Evolutionary conservation across 257 asterid species (phyloP), one percentile per base, ranked within the genome.

Genomic region (Nicotiana sylvestris): DNA sequence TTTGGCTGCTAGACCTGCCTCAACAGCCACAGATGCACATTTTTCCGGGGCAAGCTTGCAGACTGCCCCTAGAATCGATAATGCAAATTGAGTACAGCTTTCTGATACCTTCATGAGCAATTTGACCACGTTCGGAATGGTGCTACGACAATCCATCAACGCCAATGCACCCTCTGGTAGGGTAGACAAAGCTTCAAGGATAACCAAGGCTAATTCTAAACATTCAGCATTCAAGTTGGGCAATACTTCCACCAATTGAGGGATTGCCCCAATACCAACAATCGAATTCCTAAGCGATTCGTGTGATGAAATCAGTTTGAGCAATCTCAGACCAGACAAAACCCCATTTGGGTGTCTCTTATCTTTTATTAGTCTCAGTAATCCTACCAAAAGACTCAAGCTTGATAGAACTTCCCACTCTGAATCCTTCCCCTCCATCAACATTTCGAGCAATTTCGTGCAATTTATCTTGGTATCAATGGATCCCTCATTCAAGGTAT

Each of bases 401-500:
- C 94, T 91, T 32, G 95, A 87, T 56, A 90, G 81, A 2, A 90
- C 81, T 68, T 93, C 92, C 0, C 87, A 57, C 51, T 88, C 88
- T 17, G 90, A 88, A 82, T 87, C 93, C 82, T 89, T 88, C 61
- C 83, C 93, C 66, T 88, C 93, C 86, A 90, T 89, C 86, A 93
- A 76, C 9, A 51, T 49, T 68, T 89, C 95, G 1, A 92, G 92
- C 84, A 93, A 83, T 78, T 84, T 87, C 8, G 90, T 91, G 82
- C 96, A 94, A 67, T 91, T 92, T 76, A 92, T 85, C 86, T 91
- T 94, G 11, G 97, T 91, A 74, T 93, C 97, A 68, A 89, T 80
- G 4, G 93, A 91, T 5, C 97, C 98, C 60, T 91, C 98, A n/a
- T 93, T 92, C 86, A 93, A 80, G 29, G 91, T 86, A 83, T 93